phyloP scores from a whole-genome alignment of 2,329 filamentous ascomycete species.

The Fonsecaea erecta region DNA sequence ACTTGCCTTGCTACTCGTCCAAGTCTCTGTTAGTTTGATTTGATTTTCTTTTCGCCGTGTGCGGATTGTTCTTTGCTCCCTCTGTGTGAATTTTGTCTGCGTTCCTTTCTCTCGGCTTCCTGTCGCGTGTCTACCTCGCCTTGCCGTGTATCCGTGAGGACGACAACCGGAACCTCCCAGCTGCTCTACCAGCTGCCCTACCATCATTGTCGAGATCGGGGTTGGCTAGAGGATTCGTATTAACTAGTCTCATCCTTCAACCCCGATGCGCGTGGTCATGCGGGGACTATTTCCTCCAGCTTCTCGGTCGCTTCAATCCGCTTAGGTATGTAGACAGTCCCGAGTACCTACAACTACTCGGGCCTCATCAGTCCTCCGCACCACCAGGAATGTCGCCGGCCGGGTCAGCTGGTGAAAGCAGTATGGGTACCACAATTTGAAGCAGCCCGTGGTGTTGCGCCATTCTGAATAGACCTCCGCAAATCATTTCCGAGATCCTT shows the following conservation, averaged over 20 bases:
- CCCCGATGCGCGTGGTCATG: neutral
- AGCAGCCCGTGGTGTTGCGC: neutral
- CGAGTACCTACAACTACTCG: no score
- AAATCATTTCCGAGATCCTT: neutral
- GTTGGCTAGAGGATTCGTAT: neutral
- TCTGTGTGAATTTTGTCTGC: slow-evolving; percentile 34
- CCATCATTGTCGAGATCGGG: slow-evolving; percentile 1
- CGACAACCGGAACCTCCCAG: neutral
- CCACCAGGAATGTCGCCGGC: neutral
- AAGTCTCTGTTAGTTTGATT: neutral
- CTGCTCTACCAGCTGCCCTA: neutral
- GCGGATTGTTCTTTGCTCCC: neutral
- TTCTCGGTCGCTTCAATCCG: neutral
- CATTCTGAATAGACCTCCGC: neutral
- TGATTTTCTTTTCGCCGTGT: neutral
- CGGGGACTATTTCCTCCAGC: neutral
- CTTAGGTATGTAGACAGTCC: no score
- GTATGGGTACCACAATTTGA: neutral
- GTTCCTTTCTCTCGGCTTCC: neutral
- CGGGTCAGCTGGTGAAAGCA: neutral
- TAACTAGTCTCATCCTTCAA: neutral
- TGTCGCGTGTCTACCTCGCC: neutral
- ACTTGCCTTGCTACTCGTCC: neutral
- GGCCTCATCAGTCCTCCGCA: neutral
- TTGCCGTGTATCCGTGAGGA: neutral